A percentile compares a stretch with the other conserved stretches of the same genome.
Conservation (phyloP, 1,139 yeast species). For the Taiozyma onychis region DNA sequence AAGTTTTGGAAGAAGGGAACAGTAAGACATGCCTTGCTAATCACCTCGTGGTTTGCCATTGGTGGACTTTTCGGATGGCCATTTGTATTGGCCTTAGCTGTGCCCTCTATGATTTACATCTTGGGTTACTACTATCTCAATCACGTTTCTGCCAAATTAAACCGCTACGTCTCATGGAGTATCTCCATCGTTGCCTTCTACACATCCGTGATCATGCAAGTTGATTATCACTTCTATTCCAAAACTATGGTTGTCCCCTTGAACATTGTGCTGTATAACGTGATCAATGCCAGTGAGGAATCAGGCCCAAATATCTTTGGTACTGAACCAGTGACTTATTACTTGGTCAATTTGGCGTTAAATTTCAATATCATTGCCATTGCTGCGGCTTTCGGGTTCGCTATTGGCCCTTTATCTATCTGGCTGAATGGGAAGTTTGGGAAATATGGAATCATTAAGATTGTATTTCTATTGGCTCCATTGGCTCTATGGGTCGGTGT, state of each 20-base stretch:
- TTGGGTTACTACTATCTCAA: conserved; percentile 5
- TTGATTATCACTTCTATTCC: conserved; percentile 68
- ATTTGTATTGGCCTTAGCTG: conserved; percentile 60
- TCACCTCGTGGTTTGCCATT: conserved; percentile 47
- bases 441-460: conserved; percentile 14
- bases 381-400: conserved; percentile 39
- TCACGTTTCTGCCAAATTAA: conserved; percentile 16
- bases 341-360: conserved; percentile 58
- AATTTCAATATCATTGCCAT: conserved; percentile 62
- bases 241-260: conserved; percentile 64
- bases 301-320: conserved; percentile 92
- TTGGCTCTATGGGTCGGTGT: conserved; percentile 60
- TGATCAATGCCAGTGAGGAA: conserved; percentile 59
- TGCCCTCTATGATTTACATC: conserved; percentile 48
- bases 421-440: conserved; percentile 6
- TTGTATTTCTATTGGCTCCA: conserved; percentile 35
- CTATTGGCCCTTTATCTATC: conserved; percentile 24
- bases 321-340: conserved; percentile 76
- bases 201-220: conserved; percentile 33
- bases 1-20: conserved; percentile 13
- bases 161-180: conserved; percentile 20
- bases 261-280: conserved; percentile 82
- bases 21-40: conserved; percentile 29
- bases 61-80: conserved; percentile 95
- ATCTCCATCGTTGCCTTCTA: conserved; percentile 27